These are phyloP conservation scores for Urostyla sp. DNA, from an alignment of 73 alveolate species.

Conservation along the genomic window DNA sequence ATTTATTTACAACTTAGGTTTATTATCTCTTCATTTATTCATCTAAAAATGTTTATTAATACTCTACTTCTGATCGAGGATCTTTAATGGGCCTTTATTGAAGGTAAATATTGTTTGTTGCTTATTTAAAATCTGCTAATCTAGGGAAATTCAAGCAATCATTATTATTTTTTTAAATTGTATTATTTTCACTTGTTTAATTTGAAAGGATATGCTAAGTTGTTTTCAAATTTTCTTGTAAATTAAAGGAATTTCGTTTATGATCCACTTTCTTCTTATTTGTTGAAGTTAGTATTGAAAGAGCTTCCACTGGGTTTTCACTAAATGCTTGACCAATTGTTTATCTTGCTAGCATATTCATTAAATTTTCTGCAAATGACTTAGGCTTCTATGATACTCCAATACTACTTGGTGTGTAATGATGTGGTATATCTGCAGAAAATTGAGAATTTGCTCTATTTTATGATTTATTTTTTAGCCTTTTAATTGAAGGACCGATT, in stretches of 20 bases:
- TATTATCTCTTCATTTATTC: not conserved
- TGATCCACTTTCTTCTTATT: not conserved
- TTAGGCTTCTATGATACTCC: no score
- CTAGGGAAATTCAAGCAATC: constrained; percentile 15
- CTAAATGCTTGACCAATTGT: constrained; percentile 50
- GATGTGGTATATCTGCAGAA: no score
- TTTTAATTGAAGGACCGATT: no score
- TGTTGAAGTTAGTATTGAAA: not conserved
- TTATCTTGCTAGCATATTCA: constrained; percentile 52
- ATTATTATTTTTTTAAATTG: not conserved
- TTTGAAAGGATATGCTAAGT: not conserved
- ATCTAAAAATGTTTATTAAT: constrained; percentile 2
- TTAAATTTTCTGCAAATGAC: constrained; percentile 48
- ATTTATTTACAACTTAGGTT: no score
- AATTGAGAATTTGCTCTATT: no score
- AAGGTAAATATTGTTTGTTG: constrained; percentile 42
- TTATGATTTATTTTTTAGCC: no score
- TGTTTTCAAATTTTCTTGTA: constrained; percentile 17
- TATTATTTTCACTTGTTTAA: not conserved
- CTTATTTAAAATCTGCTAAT: constrained; percentile 34
- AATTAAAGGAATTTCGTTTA: constrained; percentile 40
- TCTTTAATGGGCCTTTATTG: constrained; percentile 35
- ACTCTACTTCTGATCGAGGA: constrained; percentile 37
- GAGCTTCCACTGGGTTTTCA: constrained; percentile 55
- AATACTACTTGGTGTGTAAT: no score